A percentile compares a stretch with the other conserved stretches of the same genome.
These are phyloP conservation scores for Pichia thaimueangensis DNA, from an alignment of 805 yeast species.

Conservation along the genomic window DNA sequence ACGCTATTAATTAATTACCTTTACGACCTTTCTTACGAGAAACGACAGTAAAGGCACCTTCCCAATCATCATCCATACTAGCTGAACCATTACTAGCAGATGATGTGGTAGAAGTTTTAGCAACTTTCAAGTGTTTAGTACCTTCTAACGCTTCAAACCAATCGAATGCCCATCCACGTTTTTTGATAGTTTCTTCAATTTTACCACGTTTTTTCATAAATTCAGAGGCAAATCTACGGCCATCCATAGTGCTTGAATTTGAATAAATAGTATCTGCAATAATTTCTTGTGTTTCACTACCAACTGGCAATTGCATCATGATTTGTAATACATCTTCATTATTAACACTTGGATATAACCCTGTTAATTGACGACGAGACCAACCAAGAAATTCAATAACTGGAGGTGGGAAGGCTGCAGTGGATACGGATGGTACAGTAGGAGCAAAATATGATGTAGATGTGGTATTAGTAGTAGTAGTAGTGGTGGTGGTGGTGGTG, in stretches of 20 bases:
- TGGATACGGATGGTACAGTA: slow-evolving; percentile 19
- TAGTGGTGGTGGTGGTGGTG: slow-evolving; percentile 30
- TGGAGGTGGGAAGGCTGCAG: slow-evolving; percentile 14
- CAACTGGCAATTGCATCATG: slow-evolving; percentile 72
- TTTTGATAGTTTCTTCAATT: slow-evolving; percentile 54
- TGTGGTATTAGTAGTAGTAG: slow-evolving; percentile 34
- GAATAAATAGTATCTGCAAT: slow-evolving; percentile 90
- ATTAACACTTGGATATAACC: slow-evolving; percentile 69
- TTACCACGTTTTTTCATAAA: slow-evolving; percentile 70
- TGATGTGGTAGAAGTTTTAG: not conserved
- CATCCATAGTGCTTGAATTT: slow-evolving; percentile 86
- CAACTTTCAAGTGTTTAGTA: slow-evolving; percentile 3
- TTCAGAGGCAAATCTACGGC: slow-evolving; percentile 88
- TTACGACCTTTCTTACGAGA: slow-evolving; percentile 48
- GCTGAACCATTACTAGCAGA: not conserved
- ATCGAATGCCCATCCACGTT: slow-evolving; percentile 38
- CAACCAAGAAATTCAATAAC: slow-evolving; percentile 63
- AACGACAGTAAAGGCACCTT: slow-evolving; percentile 43
- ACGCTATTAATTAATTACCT: no score
- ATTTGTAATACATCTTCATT: slow-evolving; percentile 73
- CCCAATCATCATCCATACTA: slow-evolving; percentile 42
- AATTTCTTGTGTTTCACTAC: slow-evolving; percentile 69
- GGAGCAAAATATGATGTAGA: slow-evolving; percentile 23
- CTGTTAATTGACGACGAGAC: slow-evolving; percentile 63
- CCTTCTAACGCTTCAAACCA: slow-evolving; percentile 62